Percentiles rank a stretch among this genome's conserved stretches.
phyloP scores from a whole-genome alignment of 345 rosid genomes.

The Heritiera littoralis region DNA sequence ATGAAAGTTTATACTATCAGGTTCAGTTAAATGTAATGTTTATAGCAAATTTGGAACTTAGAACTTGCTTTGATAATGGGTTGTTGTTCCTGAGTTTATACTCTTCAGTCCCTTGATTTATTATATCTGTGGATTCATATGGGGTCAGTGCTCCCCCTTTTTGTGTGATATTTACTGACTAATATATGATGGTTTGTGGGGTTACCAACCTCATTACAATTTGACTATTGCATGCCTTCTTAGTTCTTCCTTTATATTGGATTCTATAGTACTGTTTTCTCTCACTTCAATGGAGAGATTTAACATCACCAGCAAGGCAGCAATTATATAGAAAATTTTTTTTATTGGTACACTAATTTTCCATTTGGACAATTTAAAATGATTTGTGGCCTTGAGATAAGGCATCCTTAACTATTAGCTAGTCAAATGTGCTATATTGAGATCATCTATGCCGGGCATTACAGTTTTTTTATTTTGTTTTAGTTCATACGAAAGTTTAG shows the following conservation, averaged over 20 bases:
- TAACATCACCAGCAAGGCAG: no score
- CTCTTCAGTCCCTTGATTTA: slow-evolving; percentile 20
- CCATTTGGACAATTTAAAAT: no score
- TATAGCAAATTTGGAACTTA: slow-evolving; percentile 30
- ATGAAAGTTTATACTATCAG: slow-evolving; percentile 21
- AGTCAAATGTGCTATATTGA: no score
- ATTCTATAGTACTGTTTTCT: no score
- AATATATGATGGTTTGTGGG: slow-evolving; percentile 34
- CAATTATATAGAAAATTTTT: no score
- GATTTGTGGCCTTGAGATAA: not conserved
- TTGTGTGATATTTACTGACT: slow-evolving; percentile 36
- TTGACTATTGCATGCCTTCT: not conserved
- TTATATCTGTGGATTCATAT: slow-evolving; percentile 32
- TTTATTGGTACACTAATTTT: no score
- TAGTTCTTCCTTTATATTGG: not conserved
- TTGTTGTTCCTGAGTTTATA: slow-evolving; percentile 25
- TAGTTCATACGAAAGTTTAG: no score
- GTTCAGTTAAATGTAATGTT: slow-evolving; percentile 34
- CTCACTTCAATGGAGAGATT: no score
- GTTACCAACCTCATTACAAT: slow-evolving; percentile 20
- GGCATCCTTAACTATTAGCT: not conserved
- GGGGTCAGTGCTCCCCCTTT: slow-evolving; percentile 28
- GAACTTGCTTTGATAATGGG: slow-evolving; percentile 28
- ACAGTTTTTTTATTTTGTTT: no score
- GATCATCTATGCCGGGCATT: no score